A percentile compares a stretch with the other conserved stretches of the same genome.
These are phyloP conservation scores for Ceratonia siliqua DNA, from an alignment of 306 rosid species.

Conservation along the genomic window DNA sequence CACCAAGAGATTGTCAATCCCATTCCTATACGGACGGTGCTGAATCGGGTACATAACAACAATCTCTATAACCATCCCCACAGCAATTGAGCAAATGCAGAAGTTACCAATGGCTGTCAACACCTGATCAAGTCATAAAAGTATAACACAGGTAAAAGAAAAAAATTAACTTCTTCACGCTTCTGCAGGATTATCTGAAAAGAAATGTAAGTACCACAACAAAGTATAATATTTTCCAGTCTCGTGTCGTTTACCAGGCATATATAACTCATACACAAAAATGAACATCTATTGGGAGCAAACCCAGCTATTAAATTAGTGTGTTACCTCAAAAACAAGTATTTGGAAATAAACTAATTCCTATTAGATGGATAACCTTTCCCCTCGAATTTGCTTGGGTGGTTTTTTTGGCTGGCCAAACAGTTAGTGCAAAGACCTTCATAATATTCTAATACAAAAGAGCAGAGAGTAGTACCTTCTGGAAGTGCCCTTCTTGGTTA, in stretches of 20 bases:
- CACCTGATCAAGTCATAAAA: slow-evolving; percentile 53
- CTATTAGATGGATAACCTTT: no score
- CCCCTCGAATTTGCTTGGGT: background rate
- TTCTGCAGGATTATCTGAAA: background rate
- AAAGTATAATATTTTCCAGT: background rate
- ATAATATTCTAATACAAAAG: background rate
- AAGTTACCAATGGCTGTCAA: slow-evolving; percentile 90
- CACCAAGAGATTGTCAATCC: slow-evolving; percentile 87
- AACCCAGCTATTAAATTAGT: no score
- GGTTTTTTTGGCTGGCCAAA: no score
- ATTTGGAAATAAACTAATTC: no score
- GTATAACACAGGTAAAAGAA: background rate
- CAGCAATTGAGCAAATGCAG: slow-evolving; percentile 85
- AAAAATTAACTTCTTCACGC: background rate
- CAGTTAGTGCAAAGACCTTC: background rate
- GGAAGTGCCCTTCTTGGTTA: slow-evolving; percentile 81
- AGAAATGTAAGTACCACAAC: background rate
- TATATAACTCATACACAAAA: no score
- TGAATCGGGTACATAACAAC: slow-evolving; percentile 90
- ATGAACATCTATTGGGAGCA: no score
- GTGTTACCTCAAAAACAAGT: no score
- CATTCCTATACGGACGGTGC: slow-evolving; percentile 65
- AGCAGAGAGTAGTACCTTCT: slow-evolving; percentile 52
- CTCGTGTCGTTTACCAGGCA: background rate
- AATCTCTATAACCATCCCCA: slow-evolving; percentile 71